phyloP scores from a whole-genome alignment of 768 basidiomycete genomes.

The Russula brevipes region DNA sequence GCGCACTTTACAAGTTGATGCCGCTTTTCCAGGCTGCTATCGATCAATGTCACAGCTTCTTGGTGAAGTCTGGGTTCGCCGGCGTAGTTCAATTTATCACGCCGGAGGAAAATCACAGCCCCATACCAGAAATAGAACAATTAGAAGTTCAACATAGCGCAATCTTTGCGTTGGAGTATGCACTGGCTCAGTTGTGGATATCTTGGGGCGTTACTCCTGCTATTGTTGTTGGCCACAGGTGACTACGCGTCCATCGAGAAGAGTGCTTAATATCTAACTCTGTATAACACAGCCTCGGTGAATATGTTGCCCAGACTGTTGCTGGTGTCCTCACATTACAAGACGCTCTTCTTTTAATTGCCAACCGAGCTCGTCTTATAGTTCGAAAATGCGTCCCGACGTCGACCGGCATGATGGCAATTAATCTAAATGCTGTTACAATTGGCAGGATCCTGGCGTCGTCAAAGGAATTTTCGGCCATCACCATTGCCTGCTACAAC shows the following conservation, averaged over 20 bases:
- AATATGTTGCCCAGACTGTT: conserved; percentile 66
- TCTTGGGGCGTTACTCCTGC: conserved; percentile 60
- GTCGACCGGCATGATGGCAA: conserved; percentile 57
- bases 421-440: conserved; percentile 37
- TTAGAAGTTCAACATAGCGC: conserved; percentile 49
- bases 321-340: conserved; percentile 53
- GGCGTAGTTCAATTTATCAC: conserved; percentile 42
- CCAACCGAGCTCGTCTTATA: conserved; percentile 54
- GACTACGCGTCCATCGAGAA: conserved; percentile 22
- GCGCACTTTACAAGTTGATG: conserved; percentile 46
- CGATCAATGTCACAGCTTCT: conserved; percentile 52
- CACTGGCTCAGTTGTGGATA: conserved; percentile 58
- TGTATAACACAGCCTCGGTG: conserved; percentile 52
- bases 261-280: conserved; percentile 8
- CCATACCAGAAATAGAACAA: conserved; percentile 33
- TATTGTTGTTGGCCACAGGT: conserved; percentile 74
- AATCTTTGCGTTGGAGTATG: conserved; percentile 58
- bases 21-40: conserved; percentile 47
- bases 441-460: conserved; percentile 36
- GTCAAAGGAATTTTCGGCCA: conserved; percentile 33
- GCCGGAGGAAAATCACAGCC: conserved; percentile 27
- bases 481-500: conserved; percentile 60
- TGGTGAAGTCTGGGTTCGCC: conserved; percentile 45
- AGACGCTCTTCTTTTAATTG: conserved; percentile 54
- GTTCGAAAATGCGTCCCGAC: conserved; percentile 40